Evolutionary conservation across 2,329 filamentous ascomycete species (phyloP), one percentile per base, ranked within the genome.

Genomic region (Raffaelea deltoideospora): DNA sequence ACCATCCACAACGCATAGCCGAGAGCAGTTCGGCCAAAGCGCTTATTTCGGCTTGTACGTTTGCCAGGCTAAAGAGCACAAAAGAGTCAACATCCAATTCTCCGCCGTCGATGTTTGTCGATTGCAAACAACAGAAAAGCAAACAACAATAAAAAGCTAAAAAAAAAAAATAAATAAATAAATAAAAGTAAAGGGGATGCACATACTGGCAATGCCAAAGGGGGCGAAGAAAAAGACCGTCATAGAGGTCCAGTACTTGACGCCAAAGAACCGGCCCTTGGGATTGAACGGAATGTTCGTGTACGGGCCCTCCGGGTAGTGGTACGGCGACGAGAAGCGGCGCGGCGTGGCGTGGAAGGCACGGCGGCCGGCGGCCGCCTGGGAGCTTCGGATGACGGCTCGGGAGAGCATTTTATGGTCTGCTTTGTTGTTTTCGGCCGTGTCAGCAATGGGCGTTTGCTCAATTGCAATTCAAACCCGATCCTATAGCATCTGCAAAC

Each of bases 281-380:
- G 90, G 82, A 72, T 98, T 93, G 77, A 98, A 98, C 48, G 90
- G 90, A 48, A 98, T 65, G 74, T 95, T 96, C 69, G 72, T 79
- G 64, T 85, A 81, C 55, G 88, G 83, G 47, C 88, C 90, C 69
- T 96, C 88, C 51, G 88, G 80, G 70, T 98, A 98, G 72, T 98
- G 90, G 79, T 93, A 95, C 46, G 87, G 87, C 58, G 84, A 92
- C 52, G 70, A 74, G 58, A 93, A 66, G 61, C 83, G 85, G 58
- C 80, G 45, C 43, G 84, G 83, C 59, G 88, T 92, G 55, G 84
- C 76, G 63, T 86, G 80, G 79, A 98, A 95, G 66, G 80, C 85
- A 63, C 90, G 87, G 68, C 86, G 85, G 72, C 79, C 72, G 44
- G 47, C 47, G 41, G 50, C 45, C 37, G 47, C 44, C 43, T 65